Evolutionary conservation across 352 stramenopile genomes (phyloP), one percentile per base, ranked within the genome.

Genomic region (Pythium utonaiense): DNA sequence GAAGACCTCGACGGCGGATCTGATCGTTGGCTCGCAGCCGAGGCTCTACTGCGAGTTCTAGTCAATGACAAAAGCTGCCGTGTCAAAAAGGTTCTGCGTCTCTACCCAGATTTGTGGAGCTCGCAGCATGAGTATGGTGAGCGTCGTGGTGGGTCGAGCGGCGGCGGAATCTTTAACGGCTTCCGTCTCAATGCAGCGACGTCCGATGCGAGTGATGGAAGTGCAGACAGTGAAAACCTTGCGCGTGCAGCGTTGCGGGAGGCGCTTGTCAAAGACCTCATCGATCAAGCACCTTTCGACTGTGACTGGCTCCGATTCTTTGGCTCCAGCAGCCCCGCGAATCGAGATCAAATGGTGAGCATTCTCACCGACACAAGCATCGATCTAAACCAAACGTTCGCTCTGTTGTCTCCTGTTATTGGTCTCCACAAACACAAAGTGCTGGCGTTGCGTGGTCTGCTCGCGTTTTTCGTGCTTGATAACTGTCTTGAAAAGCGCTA

Each of bases 401-500:
- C 40, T 1, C 44, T 34, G 0, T 16, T 71, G 17, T 44, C 58
- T 13, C 9, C 31, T 1, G 62, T 62, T 3, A 51, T 86, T 5
- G 10, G 28, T 1, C 55, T 69, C 10, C 78, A 80, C 21, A 59
- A 45, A 6, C 49, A 55, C 12, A 63, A 79, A 8, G 17, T 96
- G 12, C 70, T 96, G 7, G 78, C 76, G 1, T 53, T 97, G 12
- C 65, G 90, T 41, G 86, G 90, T 1, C 69, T 94, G 1, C 53
- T 97, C 12, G 83, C 83, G 14, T 86, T 89, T 57, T 82, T 78
- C 12, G 62, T 96, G 0, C 64, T 97, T 9, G 68, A 91, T 25
- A 83, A 93, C 22, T 93, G 86, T 33, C 48, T 97, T n/a, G 56
- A 95, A 45, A 95, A 96, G 65, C 80, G 88, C 4, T 81, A 92